These are phyloP conservation scores for Erodium moschatum DNA, from an alignment of 441 rosid genomes.

Conservation along the genomic window DNA sequence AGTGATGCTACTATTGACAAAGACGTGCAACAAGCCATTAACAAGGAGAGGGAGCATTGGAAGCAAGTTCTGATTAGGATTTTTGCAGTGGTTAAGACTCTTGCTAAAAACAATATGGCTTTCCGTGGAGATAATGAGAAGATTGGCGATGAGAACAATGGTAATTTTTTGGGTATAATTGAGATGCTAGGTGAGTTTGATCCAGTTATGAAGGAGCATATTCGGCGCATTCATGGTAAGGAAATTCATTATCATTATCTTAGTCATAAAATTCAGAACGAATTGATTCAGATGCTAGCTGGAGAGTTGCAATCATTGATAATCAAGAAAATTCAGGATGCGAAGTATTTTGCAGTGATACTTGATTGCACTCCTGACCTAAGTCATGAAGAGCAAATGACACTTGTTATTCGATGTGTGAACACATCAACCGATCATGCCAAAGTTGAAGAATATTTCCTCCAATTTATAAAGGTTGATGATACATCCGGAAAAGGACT, in stretches of 20 bases:
- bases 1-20: background rate
- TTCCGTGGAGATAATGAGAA: background rate
- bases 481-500: background rate
- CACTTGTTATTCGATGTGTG: background rate
- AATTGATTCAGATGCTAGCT: background rate
- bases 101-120: background rate
- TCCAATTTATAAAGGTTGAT: background rate
- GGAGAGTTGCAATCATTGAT: too few relatives aligned
- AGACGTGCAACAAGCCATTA: background rate
- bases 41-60: background rate
- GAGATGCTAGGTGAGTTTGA: background rate
- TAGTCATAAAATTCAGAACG: background rate
- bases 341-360: background rate
- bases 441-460: background rate
- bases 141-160: background rate
- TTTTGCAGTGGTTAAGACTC: background rate
- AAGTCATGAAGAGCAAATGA: slow-evolving; percentile 4
- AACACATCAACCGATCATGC: background rate
- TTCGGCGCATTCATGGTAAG: background rate
- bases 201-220: background rate
- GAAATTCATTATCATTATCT: slow-evolving; percentile 1
- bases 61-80: background rate
- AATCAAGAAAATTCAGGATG: too few relatives aligned
- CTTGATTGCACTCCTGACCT: background rate
- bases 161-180: background rate